A percentile compares a stretch with the other conserved stretches of the same genome.
Conservation (phyloP, 257 asterid genomes). For the Marsdenia floribunda region DNA sequence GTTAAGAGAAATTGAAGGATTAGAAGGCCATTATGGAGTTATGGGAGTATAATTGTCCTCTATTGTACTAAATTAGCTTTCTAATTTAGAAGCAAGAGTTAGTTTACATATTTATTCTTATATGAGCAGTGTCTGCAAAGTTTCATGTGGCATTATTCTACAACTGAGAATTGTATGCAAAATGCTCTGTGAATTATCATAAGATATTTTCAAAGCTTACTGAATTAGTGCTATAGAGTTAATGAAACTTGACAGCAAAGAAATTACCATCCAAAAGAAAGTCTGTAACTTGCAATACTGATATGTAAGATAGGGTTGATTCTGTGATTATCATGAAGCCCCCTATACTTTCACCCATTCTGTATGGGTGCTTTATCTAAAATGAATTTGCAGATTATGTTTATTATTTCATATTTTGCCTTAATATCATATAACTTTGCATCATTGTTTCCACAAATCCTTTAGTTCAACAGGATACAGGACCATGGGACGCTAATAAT, state of each 20-base stretch:
- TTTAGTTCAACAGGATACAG: constrained; percentile 69
- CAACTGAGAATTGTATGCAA: not conserved
- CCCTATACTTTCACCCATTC: not conserved
- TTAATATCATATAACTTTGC: not conserved
- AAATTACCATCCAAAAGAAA: not conserved
- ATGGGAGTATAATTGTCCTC: not conserved
- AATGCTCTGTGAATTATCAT: not conserved
- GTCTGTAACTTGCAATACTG: not conserved
- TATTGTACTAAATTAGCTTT: not conserved
- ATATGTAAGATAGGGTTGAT: not conserved
- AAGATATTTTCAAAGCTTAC: not conserved
- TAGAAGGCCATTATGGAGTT: not conserved
- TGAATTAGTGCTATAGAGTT: not conserved
- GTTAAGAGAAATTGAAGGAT: not conserved
- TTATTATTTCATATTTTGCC: not conserved
- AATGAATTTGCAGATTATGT: not conserved
- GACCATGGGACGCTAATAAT: constrained; percentile 80
- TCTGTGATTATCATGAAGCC: not conserved
- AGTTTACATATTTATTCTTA: not conserved
- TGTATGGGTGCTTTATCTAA: not conserved
- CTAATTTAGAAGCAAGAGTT: not conserved
- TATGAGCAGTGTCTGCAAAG: not conserved
- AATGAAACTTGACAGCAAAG: not conserved
- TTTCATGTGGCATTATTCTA: not conserved
- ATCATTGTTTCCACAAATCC: not conserved